Base-by-base conservation (phyloP, 768 basidiomycete species). In the Rhodotorula graminis region DNA sequence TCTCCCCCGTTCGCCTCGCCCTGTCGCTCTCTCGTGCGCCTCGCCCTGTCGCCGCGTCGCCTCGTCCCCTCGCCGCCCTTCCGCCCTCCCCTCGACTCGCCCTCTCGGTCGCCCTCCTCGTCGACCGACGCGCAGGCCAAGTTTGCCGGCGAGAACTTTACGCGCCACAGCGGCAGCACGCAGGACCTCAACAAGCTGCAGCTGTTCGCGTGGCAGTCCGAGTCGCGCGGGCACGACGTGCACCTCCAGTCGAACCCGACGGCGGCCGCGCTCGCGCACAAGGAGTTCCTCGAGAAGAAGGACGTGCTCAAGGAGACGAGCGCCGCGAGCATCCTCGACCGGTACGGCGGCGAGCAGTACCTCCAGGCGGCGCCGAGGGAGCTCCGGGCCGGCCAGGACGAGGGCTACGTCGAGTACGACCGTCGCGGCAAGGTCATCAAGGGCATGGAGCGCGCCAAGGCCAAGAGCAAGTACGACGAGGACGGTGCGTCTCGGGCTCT, bases 141-240 rank as follows among this genome's bases (percentile, higher is more conserved):
- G 79, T 99, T 97, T 79, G 93, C 93, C 46, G 96, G 96, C 21
- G 96, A 99, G 82, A 98, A 98, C 83, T 99, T 97, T 82, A 84
- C 89, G 65, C 90, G 94, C 33, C 88, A 84, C 79, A 90, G 91
- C 33, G 96, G 96, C 61, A 94, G 96, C 81, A 90, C 93, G n/a
- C 85, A 88, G 29, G 90, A 93, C 67, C 89, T 97, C 21, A 92
- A 96, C 80, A 84, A 89, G 74, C 86, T 99, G 23, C 95, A 98
- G 80, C 84, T 97, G 27, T 99, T 98, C 80, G 96, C 96, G 2
- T 97, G 94, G 95, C 91, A 97, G 80, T 92, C 94, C 37, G 89
- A 90, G 46, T 88, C 90, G 57, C 87, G 90, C 12, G 96, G 96
- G 1, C 94, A 94, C 78, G 93, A 97, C 79, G 89, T 99, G 25